Base-by-base conservation (phyloP, 495 filamentous ascomycete genomes). In the Aspergillus sparsus region DNA sequence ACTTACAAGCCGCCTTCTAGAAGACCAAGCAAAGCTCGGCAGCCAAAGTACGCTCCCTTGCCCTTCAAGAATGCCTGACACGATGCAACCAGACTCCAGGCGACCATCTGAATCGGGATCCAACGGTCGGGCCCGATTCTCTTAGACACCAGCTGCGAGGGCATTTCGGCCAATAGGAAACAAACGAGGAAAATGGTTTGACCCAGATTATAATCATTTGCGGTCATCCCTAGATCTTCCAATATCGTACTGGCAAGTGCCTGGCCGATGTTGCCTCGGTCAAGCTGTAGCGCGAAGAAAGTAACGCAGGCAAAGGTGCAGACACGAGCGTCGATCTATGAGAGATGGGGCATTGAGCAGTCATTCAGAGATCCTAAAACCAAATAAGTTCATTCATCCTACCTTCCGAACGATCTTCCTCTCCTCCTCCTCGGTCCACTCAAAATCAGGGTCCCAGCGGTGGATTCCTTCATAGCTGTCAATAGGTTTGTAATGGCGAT, bases 61-160 rank as follows among this genome's bases (percentile, higher is more conserved):
- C 87, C 84, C 34, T 63, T 79, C 10, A 93, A 68, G 52, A 80
- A 82, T 18, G 85, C 83, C 66, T 92, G 88, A 16, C 74, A 74
- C 49, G 70, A 69, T 2, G 87, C 86, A 16, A 90, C 85, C 2
- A 89, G 62, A 36, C 83, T 86, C 87, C 89, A 92, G 0, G 82
- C 72, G 0, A 87, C 72, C 78, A 91, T 91, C 65, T 91, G 88
- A 9, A 83, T 72, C 0, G 89, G 89, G 46, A 93, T 89, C 87
- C 89, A 93, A 16, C 80, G 77, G 69, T 92, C 89, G 0, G 87
- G 86, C 0, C 90, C 90, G 18, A 91, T 60, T 63, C 77, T 78
- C 64, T 90, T 90, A 47, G 74, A 77, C 46, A 89, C 70, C 0
- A 89, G 74, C 63, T 90, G 87, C 0, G 86, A 87, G 0, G 87